phyloP scores from a whole-genome alignment of 176 grass and related monocot genomes.

The Eragrostis curvula region DNA sequence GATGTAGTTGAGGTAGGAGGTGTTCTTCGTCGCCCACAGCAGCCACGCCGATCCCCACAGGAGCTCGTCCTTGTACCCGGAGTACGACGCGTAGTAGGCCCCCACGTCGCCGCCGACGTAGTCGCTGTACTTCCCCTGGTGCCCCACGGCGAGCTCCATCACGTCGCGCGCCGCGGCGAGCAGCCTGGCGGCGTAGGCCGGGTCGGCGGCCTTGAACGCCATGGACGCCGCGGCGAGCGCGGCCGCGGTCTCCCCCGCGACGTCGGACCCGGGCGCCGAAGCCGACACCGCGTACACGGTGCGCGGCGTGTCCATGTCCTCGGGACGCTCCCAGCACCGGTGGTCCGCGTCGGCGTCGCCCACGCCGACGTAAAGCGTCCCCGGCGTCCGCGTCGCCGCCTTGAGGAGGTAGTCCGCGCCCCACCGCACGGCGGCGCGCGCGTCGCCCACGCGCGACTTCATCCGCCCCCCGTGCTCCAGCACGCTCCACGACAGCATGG shows the following conservation, averaged over 20 bases:
- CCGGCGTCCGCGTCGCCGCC: constrained; percentile 55
- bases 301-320: constrained; percentile 90
- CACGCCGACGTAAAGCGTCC: constrained; percentile 77
- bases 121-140: constrained; percentile 73
- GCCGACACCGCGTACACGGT: constrained; percentile 72
- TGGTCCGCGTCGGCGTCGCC: constrained; percentile 82
- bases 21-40: constrained; percentile 72
- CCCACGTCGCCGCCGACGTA: constrained; percentile 45
- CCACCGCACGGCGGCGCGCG: constrained; percentile 69
- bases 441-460: constrained; percentile 30
- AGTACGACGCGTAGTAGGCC: constrained; percentile 80
- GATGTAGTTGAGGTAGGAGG: constrained; percentile 58
- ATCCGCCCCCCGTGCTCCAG: constrained; percentile 71
- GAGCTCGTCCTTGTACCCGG: constrained; percentile 81
- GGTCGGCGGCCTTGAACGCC: constrained; percentile 48
- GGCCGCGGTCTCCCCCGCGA: constrained; percentile 75
- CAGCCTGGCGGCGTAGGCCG: constrained; percentile 46
- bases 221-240: constrained; percentile 68
- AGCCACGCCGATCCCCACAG: constrained; percentile 85
- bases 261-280: constrained; percentile 66
- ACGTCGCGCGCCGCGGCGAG: constrained; percentile 49
- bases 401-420: constrained; percentile 86
- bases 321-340: constrained; percentile 80
- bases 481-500: constrained; percentile 76
- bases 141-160: constrained; percentile 60